Evolutionary conservation across 2,329 filamentous ascomycete genomes (phyloP), one percentile per base, ranked within the genome.

Genomic region (Cladophialophora carrionii): DNA sequence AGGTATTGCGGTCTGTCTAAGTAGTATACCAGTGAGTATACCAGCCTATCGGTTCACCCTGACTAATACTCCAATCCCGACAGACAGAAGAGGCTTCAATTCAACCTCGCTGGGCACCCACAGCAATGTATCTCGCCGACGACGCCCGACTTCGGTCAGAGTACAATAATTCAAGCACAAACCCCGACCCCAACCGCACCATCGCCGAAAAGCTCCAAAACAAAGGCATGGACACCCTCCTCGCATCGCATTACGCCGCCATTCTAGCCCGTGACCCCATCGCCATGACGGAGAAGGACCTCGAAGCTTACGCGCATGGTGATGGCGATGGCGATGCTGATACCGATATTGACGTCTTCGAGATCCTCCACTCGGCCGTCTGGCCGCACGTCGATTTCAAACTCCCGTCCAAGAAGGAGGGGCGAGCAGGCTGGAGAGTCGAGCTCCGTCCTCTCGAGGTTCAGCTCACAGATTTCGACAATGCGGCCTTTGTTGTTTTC

Each of bases 321-420:
- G 96, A 61, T 59, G 85, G 83, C 72, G 94, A 96, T 51, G 48
- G 14, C 17, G 37, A 41, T 1, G 34, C 12, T 82, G 96, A 54
- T 59, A 85, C 82, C 72, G 93, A 96, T 6, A 1, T 91, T 14
- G 92, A 98, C 76, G 94, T 98, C 75, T 98, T 98, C 72, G 94
- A 98, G 76, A 93, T 93, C 74, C 83, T 98, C 41, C 94, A 98
- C 78, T 96, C 91, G 49, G 98, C 94, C 17, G 98, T 98, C 77
- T 98, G 94, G 94, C 94, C 98, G 76, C 94, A 98, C 80, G 96
- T 98, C 89, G 90, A 94, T 41, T 98, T 98, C 85, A 98, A 98
- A 81, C 90, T 90, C 4, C 94, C 94, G 0, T 84, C 84, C 8
- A 93, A 93, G 51, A 91, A 93, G 68, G 94, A 90, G 73, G 91